phyloP scores from a whole-genome alignment of 2,329 filamentous ascomycete genomes.

The Podosphaera leucotricha region DNA sequence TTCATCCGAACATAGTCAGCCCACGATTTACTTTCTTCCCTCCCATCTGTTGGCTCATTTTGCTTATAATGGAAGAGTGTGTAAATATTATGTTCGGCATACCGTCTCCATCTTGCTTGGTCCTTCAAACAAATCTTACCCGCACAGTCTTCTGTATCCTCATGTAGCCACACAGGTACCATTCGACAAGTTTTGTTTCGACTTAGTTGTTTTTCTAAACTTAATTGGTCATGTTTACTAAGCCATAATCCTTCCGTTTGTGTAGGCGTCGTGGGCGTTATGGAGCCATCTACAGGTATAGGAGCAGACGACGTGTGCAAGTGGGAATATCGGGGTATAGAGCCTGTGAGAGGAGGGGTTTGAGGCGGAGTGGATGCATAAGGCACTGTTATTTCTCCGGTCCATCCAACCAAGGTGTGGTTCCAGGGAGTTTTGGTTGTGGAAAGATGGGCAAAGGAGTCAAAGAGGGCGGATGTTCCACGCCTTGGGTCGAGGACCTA shows the following conservation, averaged over 20 bases:
- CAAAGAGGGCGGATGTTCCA: constrained; percentile 78
- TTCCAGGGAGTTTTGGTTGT: constrained; percentile 72
- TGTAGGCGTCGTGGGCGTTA: constrained; percentile 31
- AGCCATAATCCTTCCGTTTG: constrained; percentile 48
- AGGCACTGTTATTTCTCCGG: constrained; percentile 51
- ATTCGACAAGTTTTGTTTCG: constrained; percentile 56
- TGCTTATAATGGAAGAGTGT: constrained; percentile 92
- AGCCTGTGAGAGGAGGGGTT: constrained; percentile 25
- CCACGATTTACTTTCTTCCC: constrained; percentile 64
- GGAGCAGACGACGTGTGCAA: constrained; percentile 59
- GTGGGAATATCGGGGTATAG: constrained; percentile 22
- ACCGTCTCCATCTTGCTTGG: constrained; percentile 68
- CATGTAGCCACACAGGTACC: constrained; percentile 70
- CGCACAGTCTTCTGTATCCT: constrained; percentile 40
- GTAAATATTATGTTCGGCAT: constrained; percentile 79
- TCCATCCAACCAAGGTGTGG: constrained; percentile 86
- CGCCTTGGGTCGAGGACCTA: constrained; percentile 55
- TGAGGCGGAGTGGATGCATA: constrained; percentile 23
- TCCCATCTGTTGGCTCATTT: constrained; percentile 69
- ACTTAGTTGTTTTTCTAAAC: constrained; percentile 50
- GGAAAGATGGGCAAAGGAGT: constrained; percentile 70
- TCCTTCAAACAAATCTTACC: constrained; percentile 56
- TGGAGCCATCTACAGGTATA: constrained; percentile 42
- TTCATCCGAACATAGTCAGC: constrained; percentile 86
- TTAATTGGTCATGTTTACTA: constrained; percentile 41